Conservation (phyloP, 176 grass and related monocot species). For the Triticum urartu region DNA sequence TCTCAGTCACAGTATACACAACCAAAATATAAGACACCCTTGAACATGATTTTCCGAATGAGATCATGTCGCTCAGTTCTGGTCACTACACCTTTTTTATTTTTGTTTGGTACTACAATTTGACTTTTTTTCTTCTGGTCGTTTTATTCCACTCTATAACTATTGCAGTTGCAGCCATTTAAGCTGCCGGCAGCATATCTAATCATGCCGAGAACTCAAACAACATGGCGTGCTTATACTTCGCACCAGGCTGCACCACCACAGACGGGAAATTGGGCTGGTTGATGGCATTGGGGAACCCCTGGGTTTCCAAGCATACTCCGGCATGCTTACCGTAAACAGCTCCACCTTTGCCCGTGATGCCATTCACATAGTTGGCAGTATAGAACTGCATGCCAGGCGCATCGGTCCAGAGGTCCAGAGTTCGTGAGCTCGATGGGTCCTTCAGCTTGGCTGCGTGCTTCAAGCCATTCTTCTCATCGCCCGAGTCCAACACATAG, state of each 20-base stretch:
- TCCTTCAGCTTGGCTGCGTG: constrained; percentile 67
- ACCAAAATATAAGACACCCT: neutral
- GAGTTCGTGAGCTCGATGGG: constrained; percentile 38
- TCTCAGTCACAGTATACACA: neutral
- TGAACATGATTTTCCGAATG: neutral
- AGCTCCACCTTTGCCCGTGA: constrained; percentile 63
- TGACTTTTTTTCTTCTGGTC: neutral
- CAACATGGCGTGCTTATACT: constrained; percentile 81
- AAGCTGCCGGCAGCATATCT: constrained; percentile 14
- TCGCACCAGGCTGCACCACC: constrained; percentile 62
- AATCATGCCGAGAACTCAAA: constrained; percentile 58
- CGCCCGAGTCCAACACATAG: constrained; percentile 55
- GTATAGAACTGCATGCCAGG: constrained; percentile 91
- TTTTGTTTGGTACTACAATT: neutral
- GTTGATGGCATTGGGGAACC: constrained; percentile 91
- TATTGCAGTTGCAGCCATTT: neutral
- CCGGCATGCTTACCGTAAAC: constrained; percentile 63
- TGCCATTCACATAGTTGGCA: constrained; percentile 61
- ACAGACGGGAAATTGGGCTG: constrained; percentile 66
- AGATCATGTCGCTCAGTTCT: neutral
- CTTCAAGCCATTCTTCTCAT: constrained; percentile 71
- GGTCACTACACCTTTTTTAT: neutral
- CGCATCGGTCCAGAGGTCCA: constrained; percentile 72
- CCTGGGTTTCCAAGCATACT: constrained; percentile 93
- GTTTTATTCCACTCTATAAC: constrained; percentile 37